Conservation (phyloP, 192 early-diverging fungal genomes). For the Jimgerdemannia flammicorona region DNA sequence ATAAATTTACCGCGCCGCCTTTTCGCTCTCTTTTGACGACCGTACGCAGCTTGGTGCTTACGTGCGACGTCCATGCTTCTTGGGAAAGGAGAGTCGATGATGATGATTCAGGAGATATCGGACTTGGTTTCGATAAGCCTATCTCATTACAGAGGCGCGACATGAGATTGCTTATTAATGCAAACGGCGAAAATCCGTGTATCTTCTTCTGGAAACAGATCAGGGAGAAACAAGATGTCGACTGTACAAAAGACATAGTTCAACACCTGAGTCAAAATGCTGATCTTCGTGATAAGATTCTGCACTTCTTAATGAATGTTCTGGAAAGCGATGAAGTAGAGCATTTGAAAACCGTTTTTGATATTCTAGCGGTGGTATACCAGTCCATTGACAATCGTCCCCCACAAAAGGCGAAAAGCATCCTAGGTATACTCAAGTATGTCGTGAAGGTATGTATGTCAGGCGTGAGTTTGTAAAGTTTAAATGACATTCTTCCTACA, state of each 20-base stretch:
- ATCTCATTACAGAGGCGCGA: slow-evolving; percentile 6
- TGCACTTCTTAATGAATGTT: background rate
- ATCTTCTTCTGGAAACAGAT: slow-evolving; percentile 15
- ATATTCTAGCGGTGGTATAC: background rate
- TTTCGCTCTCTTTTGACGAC: slow-evolving; percentile 33
- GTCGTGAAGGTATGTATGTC: background rate
- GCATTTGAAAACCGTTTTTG: background rate
- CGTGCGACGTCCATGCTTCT: slow-evolving; percentile 25
- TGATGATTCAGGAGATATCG: background rate
- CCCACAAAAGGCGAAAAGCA: background rate
- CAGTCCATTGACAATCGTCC: background rate
- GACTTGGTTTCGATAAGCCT: background rate
- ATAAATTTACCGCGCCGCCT: slow-evolving; percentile 41
- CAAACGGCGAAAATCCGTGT: slow-evolving; percentile 11
- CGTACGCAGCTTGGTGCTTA: slow-evolving; percentile 20
- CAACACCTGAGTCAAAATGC: background rate
- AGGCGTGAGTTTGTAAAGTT: too few species aligned
- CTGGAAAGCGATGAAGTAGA: background rate
- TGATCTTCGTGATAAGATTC: background rate
- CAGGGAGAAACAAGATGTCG: slow-evolving; percentile 6
- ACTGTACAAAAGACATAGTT: slow-evolving; percentile 1
- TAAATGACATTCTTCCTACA: too few species aligned
- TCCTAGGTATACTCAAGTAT: background rate
- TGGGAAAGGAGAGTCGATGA: slow-evolving; percentile 6
- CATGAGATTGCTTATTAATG: slow-evolving; percentile 10